Base-by-base conservation (phyloP, 2,329 filamentous ascomycete species). In the Cryphonectria naterciae region DNA sequence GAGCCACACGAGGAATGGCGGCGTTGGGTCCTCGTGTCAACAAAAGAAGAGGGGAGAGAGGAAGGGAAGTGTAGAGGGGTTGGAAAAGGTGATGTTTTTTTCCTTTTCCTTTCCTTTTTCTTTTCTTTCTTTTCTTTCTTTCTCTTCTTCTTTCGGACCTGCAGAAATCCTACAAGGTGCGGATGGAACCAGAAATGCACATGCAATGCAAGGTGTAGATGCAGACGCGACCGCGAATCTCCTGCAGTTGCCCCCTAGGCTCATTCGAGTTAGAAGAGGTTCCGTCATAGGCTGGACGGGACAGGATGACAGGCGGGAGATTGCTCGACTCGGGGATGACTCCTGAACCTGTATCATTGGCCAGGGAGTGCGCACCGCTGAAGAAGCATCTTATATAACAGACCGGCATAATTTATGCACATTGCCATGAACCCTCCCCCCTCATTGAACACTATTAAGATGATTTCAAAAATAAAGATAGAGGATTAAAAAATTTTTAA, bases 181-280 rank as follows among this genome's bases (percentile, higher is more conserved):
- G 1, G n/a, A 64, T 41, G 22, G 52, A 28, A 32, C 19, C 54
- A n/a, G 46, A n/a, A 25, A 35, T 64, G 61, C 37, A 39, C 58
- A 61, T 61, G 35, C 58, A 61, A 60, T n/a, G 58, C 46, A 49
- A 19, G 6, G 8, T 25, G 13, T 32, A 28, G 17, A 37, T 22
- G 58, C 35, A 37, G 58, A 61, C 58, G 58, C 58, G 58, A 61
- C 58, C 58, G 58, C 58, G 58, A 61, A 61, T 39, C 35, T 61
- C 19, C 19, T n/a, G 19, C 46, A 49, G 46, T 49, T 3, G 37
- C 37, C 41, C 13, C 11, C 32, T 35, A 61, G 58, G 19, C 58
- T 61, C 32, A 13, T 61, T 61, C 11, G 58, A 39, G 58, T 61
- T 61, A 61, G 32, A 61, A 7, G 35, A 61, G 32, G 58, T 61